A percentile compares a stretch with the other conserved stretches of the same genome.
Conservation (phyloP, 1,139 yeast genomes). For the Hemisphaericaspora xylofermentans region DNA sequence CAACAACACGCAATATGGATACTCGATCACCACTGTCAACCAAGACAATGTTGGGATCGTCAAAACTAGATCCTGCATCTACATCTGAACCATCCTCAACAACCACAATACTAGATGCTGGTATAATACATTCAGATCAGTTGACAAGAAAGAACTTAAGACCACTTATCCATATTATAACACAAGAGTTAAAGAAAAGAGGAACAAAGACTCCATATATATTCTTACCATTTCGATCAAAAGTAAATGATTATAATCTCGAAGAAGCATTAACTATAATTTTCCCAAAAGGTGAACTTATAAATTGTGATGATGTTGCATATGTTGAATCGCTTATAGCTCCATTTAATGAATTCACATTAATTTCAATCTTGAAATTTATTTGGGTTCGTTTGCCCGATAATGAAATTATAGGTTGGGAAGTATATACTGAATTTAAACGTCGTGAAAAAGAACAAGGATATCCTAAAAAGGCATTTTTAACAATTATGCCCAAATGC, state of each 20-base stretch:
- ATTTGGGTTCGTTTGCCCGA: constrained; percentile 85
- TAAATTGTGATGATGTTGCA: constrained; percentile 26
- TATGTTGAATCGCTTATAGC: constrained; percentile 37
- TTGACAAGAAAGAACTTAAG: constrained; percentile 65
- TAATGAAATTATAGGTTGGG: constrained; percentile 84
- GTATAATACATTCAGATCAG: constrained; percentile 29
- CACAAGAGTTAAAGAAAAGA: constrained; percentile 59
- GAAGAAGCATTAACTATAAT: constrained; percentile 51
- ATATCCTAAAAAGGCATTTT: constrained; percentile 69
- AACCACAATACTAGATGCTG: constrained; percentile 10
- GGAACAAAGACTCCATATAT: constrained; percentile 63
- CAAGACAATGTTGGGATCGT: too few relatives aligned
- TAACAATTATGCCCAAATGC: constrained; percentile 81
- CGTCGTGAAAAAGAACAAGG: constrained; percentile 62
- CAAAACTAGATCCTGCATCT: not conserved
- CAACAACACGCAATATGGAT: too few relatives aligned
- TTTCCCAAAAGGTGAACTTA: constrained; percentile 54
- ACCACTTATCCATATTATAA: constrained; percentile 61
- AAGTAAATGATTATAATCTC: constrained; percentile 56
- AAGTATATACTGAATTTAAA: constrained; percentile 69
- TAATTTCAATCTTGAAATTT: constrained; percentile 73
- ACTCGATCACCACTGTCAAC: too few relatives aligned
- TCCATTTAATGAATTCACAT: constrained; percentile 60
- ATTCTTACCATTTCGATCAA: constrained; percentile 68
- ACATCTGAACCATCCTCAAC: not conserved